Evolutionary conservation across 225 moss, liverwort and hornwort genomes (phyloP), one percentile per base, ranked within the genome.

Genomic region (Thuidium tamariscinum): DNA sequence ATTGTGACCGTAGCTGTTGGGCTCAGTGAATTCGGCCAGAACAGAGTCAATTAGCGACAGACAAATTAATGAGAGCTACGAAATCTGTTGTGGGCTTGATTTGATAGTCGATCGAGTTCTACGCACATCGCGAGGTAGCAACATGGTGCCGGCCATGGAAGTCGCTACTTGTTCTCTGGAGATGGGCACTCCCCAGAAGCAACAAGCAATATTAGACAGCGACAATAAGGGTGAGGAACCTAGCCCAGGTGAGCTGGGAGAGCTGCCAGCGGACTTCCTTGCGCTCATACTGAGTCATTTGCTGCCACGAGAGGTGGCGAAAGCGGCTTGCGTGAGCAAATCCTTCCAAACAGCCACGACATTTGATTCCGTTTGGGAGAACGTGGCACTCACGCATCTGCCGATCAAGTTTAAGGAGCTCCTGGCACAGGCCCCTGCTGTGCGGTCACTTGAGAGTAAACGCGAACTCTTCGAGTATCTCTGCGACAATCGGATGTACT

Each of bases 341-440:
- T 57, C 87, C 29, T 89, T 88, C 15, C 83, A 49, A 32, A 83
- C 51, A 27, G 92, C 92, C 30, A 52, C 86, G n/a, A 51, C 34
- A 13, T 92, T 82, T 42, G 89, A 92, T 65, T 83, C 61, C 32
- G 89, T 91, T 36, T 92, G 92, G 92, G 83, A 59, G 32, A 85
- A 9, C 5, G 41, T 87, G 14, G 82, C 82, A 44, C 82, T 87
- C 22, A 1, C 56, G n/a, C 87, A 75, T 75, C 71, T 92, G 83
- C 89, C 90, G 42, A 34, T 5, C 21, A 86, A 84, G 48, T 85
- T 85, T 37, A 55, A 79, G 49, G 62, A 90, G 54, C 67, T 90
- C 34, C 74, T 86, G 37, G 84, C 61, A 37, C 85, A 48, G 56
- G 60, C n/a, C 20, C 57, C 80, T 18, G 81, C 67, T 7, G 32